Percentiles rank a stretch among this genome's conserved stretches.
These are phyloP conservation scores for Agroathelia rolfsii DNA, from an alignment of 1,284 basidiomycete genomes.

Conservation along the genomic window DNA sequence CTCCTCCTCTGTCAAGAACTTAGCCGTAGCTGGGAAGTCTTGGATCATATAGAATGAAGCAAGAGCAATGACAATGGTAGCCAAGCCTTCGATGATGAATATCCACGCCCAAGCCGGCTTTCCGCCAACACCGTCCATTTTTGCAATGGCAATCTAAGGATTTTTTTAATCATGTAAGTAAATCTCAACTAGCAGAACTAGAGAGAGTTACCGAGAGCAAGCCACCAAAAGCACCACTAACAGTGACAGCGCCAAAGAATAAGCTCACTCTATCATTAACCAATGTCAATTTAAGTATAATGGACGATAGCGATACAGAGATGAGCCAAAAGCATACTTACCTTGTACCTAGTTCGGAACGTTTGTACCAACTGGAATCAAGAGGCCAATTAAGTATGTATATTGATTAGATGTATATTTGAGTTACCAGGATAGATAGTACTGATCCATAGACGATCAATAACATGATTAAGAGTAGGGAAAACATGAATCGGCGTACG, in stretches of 20 bases:
- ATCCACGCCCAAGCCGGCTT: constrained; percentile 65
- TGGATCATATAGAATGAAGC: constrained; percentile 68
- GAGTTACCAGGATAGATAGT: constrained; percentile 15
- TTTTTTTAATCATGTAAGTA: constrained; percentile 1
- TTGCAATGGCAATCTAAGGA: constrained; percentile 51
- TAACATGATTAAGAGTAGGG: no score
- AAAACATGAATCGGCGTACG: constrained; percentile 7
- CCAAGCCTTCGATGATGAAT: constrained; percentile 59
- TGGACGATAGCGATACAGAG: constrained; percentile 31
- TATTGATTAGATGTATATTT: not conserved
- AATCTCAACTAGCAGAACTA: constrained; percentile 5
- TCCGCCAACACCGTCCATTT: constrained; percentile 58
- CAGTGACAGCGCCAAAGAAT: constrained; percentile 68
- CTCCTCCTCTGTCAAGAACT: constrained; percentile 63
- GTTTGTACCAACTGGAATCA: constrained; percentile 27
- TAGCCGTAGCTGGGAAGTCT: constrained; percentile 76
- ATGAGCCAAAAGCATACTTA: constrained; percentile 38
- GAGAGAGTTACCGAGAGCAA: constrained; percentile 18
- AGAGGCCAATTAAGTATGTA: not conserved
- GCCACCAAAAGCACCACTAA: constrained; percentile 66
- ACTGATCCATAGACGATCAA: no score
- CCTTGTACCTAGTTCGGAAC: constrained; percentile 34
- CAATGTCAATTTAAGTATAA: constrained; percentile 43
- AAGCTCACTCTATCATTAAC: constrained; percentile 57
- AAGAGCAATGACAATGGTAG: constrained; percentile 56